These are phyloP conservation scores for Ophiostoma pallidulum DNA, from an alignment of 2,329 filamentous ascomycete species.

Conservation along the genomic window DNA sequence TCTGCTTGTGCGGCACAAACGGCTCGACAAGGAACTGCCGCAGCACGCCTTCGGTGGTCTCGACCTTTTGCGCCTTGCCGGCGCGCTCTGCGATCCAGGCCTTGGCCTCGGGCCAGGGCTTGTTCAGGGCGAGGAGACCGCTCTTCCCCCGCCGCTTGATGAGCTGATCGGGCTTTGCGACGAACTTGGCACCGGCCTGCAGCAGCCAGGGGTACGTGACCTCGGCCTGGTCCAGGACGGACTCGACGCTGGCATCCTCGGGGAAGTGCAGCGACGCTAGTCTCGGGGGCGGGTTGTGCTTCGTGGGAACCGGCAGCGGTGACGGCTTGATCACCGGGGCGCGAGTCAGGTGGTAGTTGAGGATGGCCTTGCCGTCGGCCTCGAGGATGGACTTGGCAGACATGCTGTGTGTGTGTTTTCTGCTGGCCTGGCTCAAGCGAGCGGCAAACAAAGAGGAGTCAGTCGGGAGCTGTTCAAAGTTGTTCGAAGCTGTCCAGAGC, in stretches of 20 bases:
- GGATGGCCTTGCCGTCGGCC: constrained; percentile 99
- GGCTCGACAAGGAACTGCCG: constrained; percentile 97
- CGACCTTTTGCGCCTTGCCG: constrained; percentile 85
- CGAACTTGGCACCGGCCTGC: constrained; percentile 74
- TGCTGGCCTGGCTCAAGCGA: constrained; percentile 1
- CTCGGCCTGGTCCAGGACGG: constrained; percentile 90
- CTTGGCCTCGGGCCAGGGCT: constrained; percentile 88
- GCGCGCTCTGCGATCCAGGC: constrained; percentile 90
- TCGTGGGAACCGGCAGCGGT: constrained; percentile 72
- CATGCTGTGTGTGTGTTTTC: constrained; percentile 40
- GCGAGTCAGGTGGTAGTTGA: constrained; percentile 99
- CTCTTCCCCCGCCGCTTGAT: constrained; percentile 99
- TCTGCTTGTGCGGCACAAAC: constrained; percentile 89
- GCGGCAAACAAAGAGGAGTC: neutral
- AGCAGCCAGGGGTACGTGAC: constrained; percentile 94
- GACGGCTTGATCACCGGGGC: constrained; percentile 96
- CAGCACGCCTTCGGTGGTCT: constrained; percentile 79
- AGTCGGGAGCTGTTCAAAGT: neutral
- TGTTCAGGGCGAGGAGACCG: constrained; percentile 91
- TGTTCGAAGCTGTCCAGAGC: neutral
- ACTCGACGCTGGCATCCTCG: constrained; percentile 72
- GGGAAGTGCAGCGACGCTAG: constrained; percentile 90
- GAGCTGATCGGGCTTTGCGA: constrained; percentile 98
- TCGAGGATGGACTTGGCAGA: constrained; percentile 96
- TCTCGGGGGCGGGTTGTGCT: constrained; percentile 86